These are phyloP conservation scores for Suillus brevipes DNA, from an alignment of 768 basidiomycete genomes.

Conservation along the genomic window DNA sequence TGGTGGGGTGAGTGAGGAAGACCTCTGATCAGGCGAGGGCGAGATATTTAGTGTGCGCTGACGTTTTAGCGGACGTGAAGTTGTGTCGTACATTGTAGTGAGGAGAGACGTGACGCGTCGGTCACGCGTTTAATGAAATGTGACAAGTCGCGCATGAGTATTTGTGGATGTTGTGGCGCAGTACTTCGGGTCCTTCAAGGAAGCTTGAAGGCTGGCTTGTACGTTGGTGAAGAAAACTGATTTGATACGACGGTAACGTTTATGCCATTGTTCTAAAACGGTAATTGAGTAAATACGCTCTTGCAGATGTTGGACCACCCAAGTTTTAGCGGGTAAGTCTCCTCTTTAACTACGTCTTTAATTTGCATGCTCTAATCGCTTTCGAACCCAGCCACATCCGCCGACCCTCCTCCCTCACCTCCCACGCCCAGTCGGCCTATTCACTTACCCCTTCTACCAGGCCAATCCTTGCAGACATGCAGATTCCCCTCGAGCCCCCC, in stretches of 20 bases:
- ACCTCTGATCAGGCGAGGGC: not conserved
- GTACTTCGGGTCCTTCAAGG: too few relatives aligned
- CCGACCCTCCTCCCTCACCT: constrained; percentile 36
- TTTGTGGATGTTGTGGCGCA: not conserved
- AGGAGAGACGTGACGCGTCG: constrained; percentile 5
- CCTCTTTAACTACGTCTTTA: not conserved
- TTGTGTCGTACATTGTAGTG: constrained; percentile 26
- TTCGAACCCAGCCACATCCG: constrained; percentile 6
- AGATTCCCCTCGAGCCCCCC: constrained; percentile 40
- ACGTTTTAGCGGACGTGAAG: constrained; percentile 38
- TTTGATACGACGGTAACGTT: not conserved
- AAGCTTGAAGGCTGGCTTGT: too few relatives aligned
- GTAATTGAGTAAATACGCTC: not conserved
- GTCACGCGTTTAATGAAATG: constrained; percentile 32
- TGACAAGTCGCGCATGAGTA: constrained; percentile 27
- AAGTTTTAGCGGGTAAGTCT: not conserved
- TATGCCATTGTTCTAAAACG: not conserved
- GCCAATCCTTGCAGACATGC: constrained; percentile 44
- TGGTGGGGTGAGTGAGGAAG: constrained; percentile 3
- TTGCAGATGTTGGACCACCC: not conserved
- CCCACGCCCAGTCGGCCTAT: constrained; percentile 41
- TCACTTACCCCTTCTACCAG: constrained; percentile 49
- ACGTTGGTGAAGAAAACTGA: not conserved
- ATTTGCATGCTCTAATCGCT: not conserved
- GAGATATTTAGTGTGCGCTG: constrained; percentile 22